A percentile compares a stretch with the other conserved stretches of the same genome.
Evolutionary conservation across 73 alveolate genomes (phyloP).

Genomic region (Symbiodinium pilosum): DNA sequence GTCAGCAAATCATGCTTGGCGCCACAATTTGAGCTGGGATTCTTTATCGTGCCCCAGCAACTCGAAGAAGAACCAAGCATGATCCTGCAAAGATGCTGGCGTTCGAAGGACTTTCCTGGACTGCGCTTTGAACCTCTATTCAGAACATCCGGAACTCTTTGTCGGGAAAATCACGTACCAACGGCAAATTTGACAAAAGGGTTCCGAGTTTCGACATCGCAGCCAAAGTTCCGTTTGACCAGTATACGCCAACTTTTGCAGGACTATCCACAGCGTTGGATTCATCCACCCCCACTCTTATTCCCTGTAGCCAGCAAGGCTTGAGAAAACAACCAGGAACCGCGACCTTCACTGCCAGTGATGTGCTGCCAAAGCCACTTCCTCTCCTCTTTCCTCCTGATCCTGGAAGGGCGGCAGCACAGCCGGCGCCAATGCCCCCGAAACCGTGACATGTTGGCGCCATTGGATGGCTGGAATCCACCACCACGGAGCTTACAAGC

Average conservation of each 20-base stretch:
- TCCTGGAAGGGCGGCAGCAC: constrained; percentile 41
- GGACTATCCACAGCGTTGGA: constrained; percentile 38
- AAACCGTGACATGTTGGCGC: constrained; percentile 85
- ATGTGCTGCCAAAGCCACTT: constrained; percentile 10
- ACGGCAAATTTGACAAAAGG: too few relatives aligned
- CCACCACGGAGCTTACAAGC: neutral
- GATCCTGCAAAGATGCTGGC: constrained; percentile 40
- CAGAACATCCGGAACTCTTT: neutral
- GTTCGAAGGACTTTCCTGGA: neutral
- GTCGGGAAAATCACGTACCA: too few relatives aligned
- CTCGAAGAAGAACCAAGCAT: constrained; percentile 44
- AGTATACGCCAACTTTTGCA: constrained; percentile 39
- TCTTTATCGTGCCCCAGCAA: constrained; percentile 34
- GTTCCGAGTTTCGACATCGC: neutral
- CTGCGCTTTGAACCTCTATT: neutral
- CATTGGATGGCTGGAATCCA: constrained; percentile 34
- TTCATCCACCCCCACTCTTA: constrained; percentile 79
- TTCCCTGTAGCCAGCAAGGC: constrained; percentile 73
- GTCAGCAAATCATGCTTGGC: neutral
- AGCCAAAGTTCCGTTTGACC: constrained; percentile 7
- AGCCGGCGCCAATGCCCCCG: constrained; percentile 43
- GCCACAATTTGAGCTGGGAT: neutral
- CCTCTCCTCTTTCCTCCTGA: constrained; percentile 58
- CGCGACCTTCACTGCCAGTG: neutral
- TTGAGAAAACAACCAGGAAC: constrained; percentile 29